These are phyloP conservation scores for Talaromyces nanjingensis DNA, from an alignment of 495 filamentous ascomycete genomes.

Conservation along the genomic window DNA sequence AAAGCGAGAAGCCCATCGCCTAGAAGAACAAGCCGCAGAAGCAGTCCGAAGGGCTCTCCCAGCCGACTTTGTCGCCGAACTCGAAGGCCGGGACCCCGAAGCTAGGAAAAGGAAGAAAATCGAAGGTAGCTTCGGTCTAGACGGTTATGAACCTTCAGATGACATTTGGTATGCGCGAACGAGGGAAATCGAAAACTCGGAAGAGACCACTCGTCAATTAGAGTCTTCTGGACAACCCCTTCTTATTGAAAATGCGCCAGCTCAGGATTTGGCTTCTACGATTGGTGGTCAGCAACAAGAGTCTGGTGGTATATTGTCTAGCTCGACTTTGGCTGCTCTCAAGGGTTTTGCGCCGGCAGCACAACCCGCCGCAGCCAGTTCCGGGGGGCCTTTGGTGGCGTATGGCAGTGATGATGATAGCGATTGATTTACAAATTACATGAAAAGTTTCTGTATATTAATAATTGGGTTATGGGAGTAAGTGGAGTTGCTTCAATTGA, in stretches of 20 bases:
- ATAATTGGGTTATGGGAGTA: background rate
- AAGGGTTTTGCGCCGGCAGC: constrained; percentile 42
- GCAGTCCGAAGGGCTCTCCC: constrained; percentile 88
- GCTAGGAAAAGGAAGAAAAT: constrained; percentile 82
- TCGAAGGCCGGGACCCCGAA: constrained; percentile 85
- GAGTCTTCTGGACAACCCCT: constrained; percentile 37
- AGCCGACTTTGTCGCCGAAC: constrained; percentile 83
- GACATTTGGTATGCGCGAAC: constrained; percentile 81
- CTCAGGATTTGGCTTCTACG: background rate
- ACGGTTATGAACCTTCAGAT: constrained; percentile 91
- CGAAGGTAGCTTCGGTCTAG: constrained; percentile 80
- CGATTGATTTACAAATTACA: constrained; percentile 26
- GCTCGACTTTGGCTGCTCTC: constrained; percentile 68
- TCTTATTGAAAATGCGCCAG: constrained; percentile 33
- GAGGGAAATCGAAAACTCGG: constrained; percentile 38
- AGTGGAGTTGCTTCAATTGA: background rate
- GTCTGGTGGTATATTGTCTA: constrained; percentile 68
- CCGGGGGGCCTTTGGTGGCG: constrained; percentile 66
- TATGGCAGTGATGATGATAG: constrained; percentile 91
- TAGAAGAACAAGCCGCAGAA: constrained; percentile 98
- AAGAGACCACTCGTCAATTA: constrained; percentile 27
- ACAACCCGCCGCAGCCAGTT: constrained; percentile 33
- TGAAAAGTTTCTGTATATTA: constrained; percentile 3
- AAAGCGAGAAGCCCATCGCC: constrained; percentile 77
- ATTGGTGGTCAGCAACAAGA: constrained; percentile 11